Evolutionary conservation across 2,329 filamentous ascomycete genomes (phyloP).

Genomic region (Cytospora piceicola): DNA sequence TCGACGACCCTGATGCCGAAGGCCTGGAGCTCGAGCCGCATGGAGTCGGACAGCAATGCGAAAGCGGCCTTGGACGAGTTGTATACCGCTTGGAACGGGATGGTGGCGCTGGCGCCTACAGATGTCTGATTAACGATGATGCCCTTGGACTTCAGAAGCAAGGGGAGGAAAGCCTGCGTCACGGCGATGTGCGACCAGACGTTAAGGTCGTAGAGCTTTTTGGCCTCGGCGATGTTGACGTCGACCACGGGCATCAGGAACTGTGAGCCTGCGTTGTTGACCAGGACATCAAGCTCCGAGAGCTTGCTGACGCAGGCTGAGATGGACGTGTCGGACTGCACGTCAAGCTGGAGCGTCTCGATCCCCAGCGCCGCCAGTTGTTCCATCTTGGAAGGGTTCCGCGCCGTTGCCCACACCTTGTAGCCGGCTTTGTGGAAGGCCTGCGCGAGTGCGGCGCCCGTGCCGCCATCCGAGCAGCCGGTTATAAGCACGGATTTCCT

Average conservation of each 20-base stretch:
- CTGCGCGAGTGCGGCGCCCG: slow-evolving; percentile 45
- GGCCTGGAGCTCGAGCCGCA: background rate
- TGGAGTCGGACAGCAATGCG: background rate
- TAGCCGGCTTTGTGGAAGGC: slow-evolving; percentile 44
- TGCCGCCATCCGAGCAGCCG: no score
- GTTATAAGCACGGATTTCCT: no score
- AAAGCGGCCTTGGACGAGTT: slow-evolving; percentile 22
- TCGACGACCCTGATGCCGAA: slow-evolving; percentile 1
- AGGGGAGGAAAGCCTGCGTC: slow-evolving; percentile 34
- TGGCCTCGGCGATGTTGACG: slow-evolving; percentile 26
- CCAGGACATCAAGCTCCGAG: slow-evolving; percentile 15
- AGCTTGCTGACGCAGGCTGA: slow-evolving; percentile 34
- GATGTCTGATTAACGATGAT: slow-evolving; percentile 23
- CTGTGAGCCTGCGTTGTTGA: slow-evolving; percentile 21
- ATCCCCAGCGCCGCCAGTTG: slow-evolving; percentile 41
- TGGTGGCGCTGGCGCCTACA: background rate
- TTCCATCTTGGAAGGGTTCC: slow-evolving; percentile 40
- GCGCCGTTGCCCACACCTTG: slow-evolving; percentile 47
- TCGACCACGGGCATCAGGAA: slow-evolving; percentile 36
- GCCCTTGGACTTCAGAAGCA: slow-evolving; percentile 32
- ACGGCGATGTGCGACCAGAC: slow-evolving; percentile 36
- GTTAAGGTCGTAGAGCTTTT: slow-evolving; percentile 36
- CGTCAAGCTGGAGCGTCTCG: slow-evolving; percentile 46
- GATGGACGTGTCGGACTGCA: slow-evolving; percentile 43
- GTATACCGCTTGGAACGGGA: slow-evolving; percentile 15